These are phyloP conservation scores for Apiospora hydei DNA, from an alignment of 2,329 filamentous ascomycete genomes.

Conservation along the genomic window DNA sequence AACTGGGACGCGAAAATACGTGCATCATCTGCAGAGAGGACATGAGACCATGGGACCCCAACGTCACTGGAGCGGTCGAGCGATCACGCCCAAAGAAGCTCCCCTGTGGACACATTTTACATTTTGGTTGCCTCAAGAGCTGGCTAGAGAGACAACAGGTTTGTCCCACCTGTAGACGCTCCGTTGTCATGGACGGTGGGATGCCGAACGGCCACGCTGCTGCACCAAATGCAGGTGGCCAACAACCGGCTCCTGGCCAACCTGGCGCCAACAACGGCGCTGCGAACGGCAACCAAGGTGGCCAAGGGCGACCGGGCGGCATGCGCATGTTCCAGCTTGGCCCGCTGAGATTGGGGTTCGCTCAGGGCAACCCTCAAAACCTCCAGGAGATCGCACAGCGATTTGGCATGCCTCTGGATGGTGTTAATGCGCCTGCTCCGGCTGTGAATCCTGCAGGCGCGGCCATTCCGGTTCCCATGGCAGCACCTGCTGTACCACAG, in stretches of 20 bases:
- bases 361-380: conserved; percentile 69
- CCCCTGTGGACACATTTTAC: conserved; percentile 93
- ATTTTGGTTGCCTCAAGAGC: conserved; percentile 92
- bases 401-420: conserved; percentile 56
- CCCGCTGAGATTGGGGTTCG: conserved; percentile 78
- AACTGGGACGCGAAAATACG: conserved; percentile 85
- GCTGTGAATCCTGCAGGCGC: conserved; percentile 28
- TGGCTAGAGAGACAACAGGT: conserved; percentile 98
- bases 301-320: conserved; percentile 47
- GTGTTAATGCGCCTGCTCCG: conserved; percentile 34
- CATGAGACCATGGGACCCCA: conserved; percentile 80
- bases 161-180: conserved; percentile 89
- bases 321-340: conserved; percentile 76
- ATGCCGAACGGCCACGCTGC: conserved; percentile 45
- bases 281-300: conserved; percentile 43
- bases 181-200: conserved; percentile 71
- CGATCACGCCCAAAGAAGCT: conserved; percentile 91
- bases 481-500: conserved; percentile 24
- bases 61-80: conserved; percentile 76
- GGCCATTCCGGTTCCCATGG: conserved; percentile 27
- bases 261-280: conserved; percentile 36
- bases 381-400: conserved; percentile 73
- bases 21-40: conserved; percentile 98
- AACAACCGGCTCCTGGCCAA: conserved; percentile 39
- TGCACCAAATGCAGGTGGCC: conserved; percentile 41